Conservation (phyloP, 1,139 yeast genomes). For the Yamadazyma buinensis region DNA sequence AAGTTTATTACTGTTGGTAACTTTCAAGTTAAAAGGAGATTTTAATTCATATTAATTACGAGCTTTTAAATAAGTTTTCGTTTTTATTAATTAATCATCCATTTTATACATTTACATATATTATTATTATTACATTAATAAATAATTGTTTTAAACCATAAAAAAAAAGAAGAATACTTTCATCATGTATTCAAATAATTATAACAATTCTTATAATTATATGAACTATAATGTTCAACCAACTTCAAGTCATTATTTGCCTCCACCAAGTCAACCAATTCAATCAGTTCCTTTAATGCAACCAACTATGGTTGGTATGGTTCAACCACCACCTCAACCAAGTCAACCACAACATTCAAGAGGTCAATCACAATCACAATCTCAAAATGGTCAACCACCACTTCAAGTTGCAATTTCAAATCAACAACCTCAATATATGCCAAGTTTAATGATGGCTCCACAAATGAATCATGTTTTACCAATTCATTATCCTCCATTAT, state of each 20-base stretch:
- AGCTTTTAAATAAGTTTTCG: slow-evolving; percentile 45
- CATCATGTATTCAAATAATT: slow-evolving; percentile 1
- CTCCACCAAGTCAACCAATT: slow-evolving; percentile 12
- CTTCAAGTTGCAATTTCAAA: neutral
- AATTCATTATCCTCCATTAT: slow-evolving; percentile 1
- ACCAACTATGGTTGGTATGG: slow-evolving; percentile 17
- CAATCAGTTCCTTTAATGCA: slow-evolving; percentile 8
- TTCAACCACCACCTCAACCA: slow-evolving; percentile 16
- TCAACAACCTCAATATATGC: neutral
- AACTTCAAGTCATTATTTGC: slow-evolving; percentile 10
- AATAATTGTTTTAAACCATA: neutral
- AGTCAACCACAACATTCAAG: slow-evolving; percentile 10
- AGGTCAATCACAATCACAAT: slow-evolving; percentile 3
- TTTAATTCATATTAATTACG: slow-evolving; percentile 14
- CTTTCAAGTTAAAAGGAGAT: too few species aligned
- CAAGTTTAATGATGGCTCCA: slow-evolving; percentile 5
- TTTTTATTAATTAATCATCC: slow-evolving; percentile 8
- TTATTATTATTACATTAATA: too few species aligned
- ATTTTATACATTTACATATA: too few species aligned
- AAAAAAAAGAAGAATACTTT: neutral
- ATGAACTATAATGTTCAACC: slow-evolving; percentile 2
- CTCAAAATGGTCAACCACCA: neutral
- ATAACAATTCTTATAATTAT: neutral
- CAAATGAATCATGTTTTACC: slow-evolving; percentile 7
- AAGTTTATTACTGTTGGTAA: too few species aligned